Evolutionary conservation across 1,284 basidiomycete species (phyloP).

Genomic region (Meira miltonrushii): DNA sequence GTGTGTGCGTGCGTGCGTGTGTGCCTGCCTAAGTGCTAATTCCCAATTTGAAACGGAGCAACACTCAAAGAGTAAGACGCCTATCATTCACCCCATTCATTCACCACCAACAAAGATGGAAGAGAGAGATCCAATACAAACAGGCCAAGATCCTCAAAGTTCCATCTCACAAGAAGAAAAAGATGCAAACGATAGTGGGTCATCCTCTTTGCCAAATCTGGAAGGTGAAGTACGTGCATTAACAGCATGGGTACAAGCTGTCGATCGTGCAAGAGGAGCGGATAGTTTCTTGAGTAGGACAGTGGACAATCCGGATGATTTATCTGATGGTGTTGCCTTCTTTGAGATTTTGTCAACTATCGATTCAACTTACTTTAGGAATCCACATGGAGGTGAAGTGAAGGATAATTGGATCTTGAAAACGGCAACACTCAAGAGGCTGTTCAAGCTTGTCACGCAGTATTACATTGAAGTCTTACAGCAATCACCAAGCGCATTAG

Average conservation of each 20-base stretch:
- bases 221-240: constrained; percentile 5
- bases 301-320: constrained; percentile 19
- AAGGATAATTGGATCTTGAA: constrained; percentile 82
- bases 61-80: too few species aligned
- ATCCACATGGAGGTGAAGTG: constrained; percentile 29
- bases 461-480: constrained; percentile 55
- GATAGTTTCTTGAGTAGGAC: constrained; percentile 2
- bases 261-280: background rate
- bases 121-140: too few species aligned
- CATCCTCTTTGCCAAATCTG: too few species aligned
- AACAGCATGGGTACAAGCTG: constrained; percentile 4
- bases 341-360: constrained; percentile 38
- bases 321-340: constrained; percentile 37
- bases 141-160: too few species aligned
- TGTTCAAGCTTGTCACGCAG: constrained; percentile 79
- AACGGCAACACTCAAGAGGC: constrained; percentile 73
- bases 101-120: too few species aligned
- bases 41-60: too few species aligned
- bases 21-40: too few species aligned
- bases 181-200: too few species aligned
- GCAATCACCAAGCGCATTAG: constrained; percentile 20
- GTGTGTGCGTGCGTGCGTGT: too few species aligned
- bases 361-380: constrained; percentile 69
- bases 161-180: too few species aligned
- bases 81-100: too few species aligned